These are phyloP conservation scores for Limnanthes douglasii DNA, from an alignment of 345 rosid genomes.

Conservation along the genomic window DNA sequence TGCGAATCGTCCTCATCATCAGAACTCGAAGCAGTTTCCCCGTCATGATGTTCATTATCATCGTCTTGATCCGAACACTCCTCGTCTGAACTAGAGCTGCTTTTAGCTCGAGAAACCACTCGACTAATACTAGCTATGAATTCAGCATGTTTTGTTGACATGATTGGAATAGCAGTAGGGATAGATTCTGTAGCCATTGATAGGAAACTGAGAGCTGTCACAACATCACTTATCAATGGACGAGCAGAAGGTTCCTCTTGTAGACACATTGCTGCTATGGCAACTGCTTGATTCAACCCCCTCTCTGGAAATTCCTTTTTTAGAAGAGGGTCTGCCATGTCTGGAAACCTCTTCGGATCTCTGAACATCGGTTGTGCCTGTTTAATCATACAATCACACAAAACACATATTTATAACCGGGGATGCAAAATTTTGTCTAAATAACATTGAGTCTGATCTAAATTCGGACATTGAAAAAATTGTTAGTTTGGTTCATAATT, in stretches of 20 bases:
- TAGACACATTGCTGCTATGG: conserved; percentile 77
- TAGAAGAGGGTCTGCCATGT: conserved; percentile 65
- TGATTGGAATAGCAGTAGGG: conserved; percentile 8
- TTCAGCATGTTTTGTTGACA: no score
- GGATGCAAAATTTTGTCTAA: conserved; percentile 1
- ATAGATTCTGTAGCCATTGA: conserved; percentile 20
- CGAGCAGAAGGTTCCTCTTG: conserved; percentile 69
- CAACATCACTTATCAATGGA: conserved; percentile 66
- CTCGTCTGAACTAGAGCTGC: no score
- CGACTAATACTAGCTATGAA: no score
- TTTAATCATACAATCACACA: conserved; percentile 2
- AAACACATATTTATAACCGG: background rate
- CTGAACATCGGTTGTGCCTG: conserved; percentile 64
- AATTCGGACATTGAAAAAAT: background rate
- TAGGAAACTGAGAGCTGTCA: conserved; percentile 59
- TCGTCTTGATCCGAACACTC: no score
- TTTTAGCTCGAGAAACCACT: no score
- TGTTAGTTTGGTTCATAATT: no score
- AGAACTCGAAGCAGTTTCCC: no score
- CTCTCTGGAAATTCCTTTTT: conserved; percentile 37
- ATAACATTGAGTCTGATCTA: background rate
- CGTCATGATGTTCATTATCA: no score
- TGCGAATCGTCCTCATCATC: no score
- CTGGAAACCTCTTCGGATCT: conserved; percentile 54
- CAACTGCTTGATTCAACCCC: conserved; percentile 73